Conservation (phyloP, 495 filamentous ascomycete genomes). For the Penicillium cinerascens region DNA sequence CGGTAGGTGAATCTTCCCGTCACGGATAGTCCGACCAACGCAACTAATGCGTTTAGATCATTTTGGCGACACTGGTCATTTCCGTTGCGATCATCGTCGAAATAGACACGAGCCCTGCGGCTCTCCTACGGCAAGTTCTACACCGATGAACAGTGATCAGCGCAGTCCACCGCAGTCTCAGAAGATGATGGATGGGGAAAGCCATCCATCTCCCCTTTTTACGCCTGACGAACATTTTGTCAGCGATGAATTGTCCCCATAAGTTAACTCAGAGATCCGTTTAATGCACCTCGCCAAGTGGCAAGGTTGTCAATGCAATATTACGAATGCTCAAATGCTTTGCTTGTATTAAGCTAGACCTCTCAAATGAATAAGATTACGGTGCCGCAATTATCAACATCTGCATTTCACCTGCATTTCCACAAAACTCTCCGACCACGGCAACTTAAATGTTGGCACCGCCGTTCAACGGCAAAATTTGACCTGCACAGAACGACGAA, state of each 20-base stretch:
- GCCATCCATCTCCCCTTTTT: not conserved
- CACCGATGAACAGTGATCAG: not conserved
- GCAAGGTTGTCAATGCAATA: no score
- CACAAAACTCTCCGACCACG: not conserved
- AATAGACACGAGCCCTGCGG: slow-evolving; percentile 6
- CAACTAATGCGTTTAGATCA: slow-evolving; percentile 14
- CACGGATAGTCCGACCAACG: not conserved
- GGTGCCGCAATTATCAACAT: not conserved
- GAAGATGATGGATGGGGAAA: not conserved
- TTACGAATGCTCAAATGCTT: no score
- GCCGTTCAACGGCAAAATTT: slow-evolving; percentile 33
- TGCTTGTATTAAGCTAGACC: no score
- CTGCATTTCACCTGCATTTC: not conserved
- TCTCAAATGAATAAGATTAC: no score
- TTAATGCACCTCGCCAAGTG: no score
- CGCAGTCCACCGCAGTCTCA: not conserved
- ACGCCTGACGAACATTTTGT: not conserved
- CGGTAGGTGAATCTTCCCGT: slow-evolving; percentile 38
- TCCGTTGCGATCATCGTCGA: slow-evolving; percentile 31
- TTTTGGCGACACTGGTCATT: slow-evolving; percentile 27
- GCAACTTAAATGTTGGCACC: slow-evolving; percentile 29
- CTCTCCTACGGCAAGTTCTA: slow-evolving; percentile 9
- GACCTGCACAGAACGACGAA: slow-evolving; percentile 13
- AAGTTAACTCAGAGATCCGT: no score
- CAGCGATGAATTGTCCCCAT: not conserved